Percentiles rank a stretch among this genome's conserved stretches.
Evolutionary conservation across 129 eudicot genomes (phyloP).

Genomic region (Artemisia argyi): DNA sequence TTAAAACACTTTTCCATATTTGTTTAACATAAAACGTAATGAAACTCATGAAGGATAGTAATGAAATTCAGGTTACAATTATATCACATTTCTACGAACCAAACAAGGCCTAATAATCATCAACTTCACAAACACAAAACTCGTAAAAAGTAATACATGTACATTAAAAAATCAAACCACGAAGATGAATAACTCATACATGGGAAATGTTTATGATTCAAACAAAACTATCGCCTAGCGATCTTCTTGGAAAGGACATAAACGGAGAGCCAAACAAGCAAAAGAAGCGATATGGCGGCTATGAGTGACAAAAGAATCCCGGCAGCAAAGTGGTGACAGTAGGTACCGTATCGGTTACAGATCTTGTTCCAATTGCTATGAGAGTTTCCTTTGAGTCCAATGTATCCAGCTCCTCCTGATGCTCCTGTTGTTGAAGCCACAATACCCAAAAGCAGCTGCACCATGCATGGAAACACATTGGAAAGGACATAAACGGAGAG

Average conservation of each 20-base stretch:
- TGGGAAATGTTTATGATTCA: neutral
- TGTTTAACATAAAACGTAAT: too few relatives aligned
- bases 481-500: too few relatives aligned
- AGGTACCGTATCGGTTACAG: slow-evolving; percentile 48
- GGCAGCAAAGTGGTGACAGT: slow-evolving; percentile 55
- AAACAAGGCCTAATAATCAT: too few relatives aligned
- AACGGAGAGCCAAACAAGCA: slow-evolving; percentile 52
- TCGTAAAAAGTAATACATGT: too few relatives aligned
- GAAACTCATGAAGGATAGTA: too few relatives aligned
- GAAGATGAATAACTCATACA: slow-evolving; percentile 9
- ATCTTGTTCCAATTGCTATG: slow-evolving; percentile 59
- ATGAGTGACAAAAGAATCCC: slow-evolving; percentile 42
- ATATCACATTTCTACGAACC: too few relatives aligned
- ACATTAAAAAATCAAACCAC: too few relatives aligned
- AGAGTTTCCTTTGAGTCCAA: slow-evolving; percentile 73
- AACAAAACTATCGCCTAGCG: slow-evolving; percentile 11
- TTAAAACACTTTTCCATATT: too few relatives aligned
- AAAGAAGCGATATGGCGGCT: slow-evolving; percentile 44
- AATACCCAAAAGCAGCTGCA: slow-evolving; percentile 69
- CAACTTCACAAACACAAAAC: too few relatives aligned
- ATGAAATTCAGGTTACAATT: too few relatives aligned
- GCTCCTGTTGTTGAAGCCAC: slow-evolving; percentile 73
- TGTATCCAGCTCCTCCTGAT: slow-evolving; percentile 67
- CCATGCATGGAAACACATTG: neutral
- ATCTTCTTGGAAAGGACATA: slow-evolving; percentile 57